A percentile compares a stretch with the other conserved stretches of the same genome.
These are phyloP conservation scores for Gaertneriomyces semiglobifer DNA, from an alignment of 192 early-diverging fungal genomes.

Conservation along the genomic window DNA sequence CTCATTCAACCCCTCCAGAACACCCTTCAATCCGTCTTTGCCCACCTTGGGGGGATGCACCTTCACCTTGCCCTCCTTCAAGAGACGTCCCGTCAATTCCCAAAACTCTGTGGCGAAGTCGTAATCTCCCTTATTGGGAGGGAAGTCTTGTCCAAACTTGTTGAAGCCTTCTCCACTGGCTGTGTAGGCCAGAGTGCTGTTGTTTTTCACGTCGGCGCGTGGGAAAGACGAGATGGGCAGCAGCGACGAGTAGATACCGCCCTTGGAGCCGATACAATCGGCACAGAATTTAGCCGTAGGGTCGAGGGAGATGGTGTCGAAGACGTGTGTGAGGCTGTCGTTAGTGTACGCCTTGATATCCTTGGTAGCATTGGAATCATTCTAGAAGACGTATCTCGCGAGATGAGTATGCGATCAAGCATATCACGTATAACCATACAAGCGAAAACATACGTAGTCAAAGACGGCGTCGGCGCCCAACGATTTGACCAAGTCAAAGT, in stretches of 20 bases:
- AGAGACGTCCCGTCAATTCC: slow-evolving; percentile 29
- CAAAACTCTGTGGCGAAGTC: slow-evolving; percentile 32
- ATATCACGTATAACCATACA: slow-evolving; percentile 3
- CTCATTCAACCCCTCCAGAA: slow-evolving; percentile 24
- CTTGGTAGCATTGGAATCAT: slow-evolving; percentile 1
- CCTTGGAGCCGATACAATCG: slow-evolving; percentile 11
- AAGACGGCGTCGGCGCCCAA: slow-evolving; percentile 28
- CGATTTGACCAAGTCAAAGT: slow-evolving; percentile 26
- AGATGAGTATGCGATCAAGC: not conserved
- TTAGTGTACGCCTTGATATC: slow-evolving; percentile 17
- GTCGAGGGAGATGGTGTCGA: slow-evolving; percentile 24
- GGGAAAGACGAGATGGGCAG: slow-evolving; percentile 3
- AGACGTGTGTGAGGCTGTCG: slow-evolving; percentile 19
- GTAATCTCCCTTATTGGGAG: slow-evolving; percentile 15
- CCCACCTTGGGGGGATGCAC: slow-evolving; percentile 10
- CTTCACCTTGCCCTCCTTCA: slow-evolving; percentile 36
- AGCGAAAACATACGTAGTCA: slow-evolving; percentile 23
- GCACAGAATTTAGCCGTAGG: slow-evolving; percentile 14
- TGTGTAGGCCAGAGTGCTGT: slow-evolving; percentile 28
- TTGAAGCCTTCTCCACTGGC: slow-evolving; percentile 24
- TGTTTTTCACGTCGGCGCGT: not conserved
- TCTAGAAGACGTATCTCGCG: not conserved
- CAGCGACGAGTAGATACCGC: slow-evolving; percentile 20
- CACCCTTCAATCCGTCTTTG: slow-evolving; percentile 20
- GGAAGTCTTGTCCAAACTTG: slow-evolving; percentile 1